Conservation (phyloP, 1,284 basidiomycete genomes). For the Fomitopsis palustris region DNA sequence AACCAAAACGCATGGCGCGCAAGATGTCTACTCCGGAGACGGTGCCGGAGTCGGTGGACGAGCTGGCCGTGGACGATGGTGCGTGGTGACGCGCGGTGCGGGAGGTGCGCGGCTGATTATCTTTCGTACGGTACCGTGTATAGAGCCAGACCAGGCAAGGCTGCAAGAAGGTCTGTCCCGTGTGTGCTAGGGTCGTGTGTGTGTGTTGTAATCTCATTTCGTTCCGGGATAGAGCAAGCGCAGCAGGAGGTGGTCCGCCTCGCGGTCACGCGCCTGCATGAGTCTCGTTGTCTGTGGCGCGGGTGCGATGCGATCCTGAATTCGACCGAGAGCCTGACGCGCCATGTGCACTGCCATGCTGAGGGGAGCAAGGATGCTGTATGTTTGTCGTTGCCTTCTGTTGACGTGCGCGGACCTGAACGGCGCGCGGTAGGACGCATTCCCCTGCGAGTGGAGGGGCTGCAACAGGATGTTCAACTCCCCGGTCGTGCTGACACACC, state of each 20-base stretch:
- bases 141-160: slow-evolving; percentile 9
- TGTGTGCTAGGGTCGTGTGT: not conserved
- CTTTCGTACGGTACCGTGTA: not conserved
- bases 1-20: not conserved
- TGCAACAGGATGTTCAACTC: slow-evolving; percentile 38
- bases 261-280: slow-evolving; percentile 44
- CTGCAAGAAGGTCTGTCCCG: slow-evolving; percentile 8
- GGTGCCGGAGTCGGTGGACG: slow-evolving; percentile 7
- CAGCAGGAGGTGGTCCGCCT: slow-evolving; percentile 14
- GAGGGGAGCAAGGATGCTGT: slow-evolving; percentile 30
- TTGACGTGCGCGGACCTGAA: not conserved
- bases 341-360: slow-evolving; percentile 50
- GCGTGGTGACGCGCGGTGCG: slow-evolving; percentile 8
- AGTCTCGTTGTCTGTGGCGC: slow-evolving; percentile 54
- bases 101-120: slow-evolving; percentile 1
- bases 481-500: slow-evolving; percentile 31
- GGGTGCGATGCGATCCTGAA: slow-evolving; percentile 54
- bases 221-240: slow-evolving; percentile 10
- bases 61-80: slow-evolving; percentile 16
- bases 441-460: slow-evolving; percentile 44
- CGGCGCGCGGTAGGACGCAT: slow-evolving; percentile 10
- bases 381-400: slow-evolving; percentile 11
- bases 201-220: not conserved
- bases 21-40: not conserved
- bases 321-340: slow-evolving; percentile 43